Evolutionary conservation across 2,329 filamentous ascomycete species (phyloP).

Genomic region (Diatrype stigma): DNA sequence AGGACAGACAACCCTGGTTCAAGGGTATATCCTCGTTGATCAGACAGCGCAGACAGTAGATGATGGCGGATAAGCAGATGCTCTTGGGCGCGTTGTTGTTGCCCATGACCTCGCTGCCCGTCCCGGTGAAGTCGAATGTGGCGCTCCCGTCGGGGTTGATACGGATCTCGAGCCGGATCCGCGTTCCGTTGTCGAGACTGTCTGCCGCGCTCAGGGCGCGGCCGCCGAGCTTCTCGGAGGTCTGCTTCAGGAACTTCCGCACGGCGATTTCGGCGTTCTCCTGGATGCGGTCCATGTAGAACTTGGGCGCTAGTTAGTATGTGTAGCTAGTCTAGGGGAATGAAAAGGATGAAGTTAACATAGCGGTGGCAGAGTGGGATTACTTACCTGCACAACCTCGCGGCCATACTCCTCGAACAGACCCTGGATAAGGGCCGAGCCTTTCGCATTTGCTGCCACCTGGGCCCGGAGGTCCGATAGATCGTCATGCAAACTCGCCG

Average conservation of each 20-base stretch:
- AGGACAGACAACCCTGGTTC: slow-evolving; percentile 64
- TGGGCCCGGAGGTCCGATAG: slow-evolving; percentile 40
- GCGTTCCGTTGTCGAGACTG: slow-evolving; percentile 63
- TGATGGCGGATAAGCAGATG: slow-evolving; percentile 25
- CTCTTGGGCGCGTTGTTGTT: slow-evolving; percentile 25
- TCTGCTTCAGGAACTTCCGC: slow-evolving; percentile 21
- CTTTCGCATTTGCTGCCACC: slow-evolving; percentile 37
- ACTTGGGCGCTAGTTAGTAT: slow-evolving; percentile 4
- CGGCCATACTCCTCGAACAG: slow-evolving; percentile 30
- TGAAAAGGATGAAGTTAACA: too few relatives aligned
- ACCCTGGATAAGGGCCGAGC: slow-evolving; percentile 25
- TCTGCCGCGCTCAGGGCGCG: slow-evolving; percentile 61
- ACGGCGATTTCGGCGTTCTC: slow-evolving; percentile 35
- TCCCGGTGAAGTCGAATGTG: slow-evolving; percentile 44
- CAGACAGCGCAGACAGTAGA: slow-evolving; percentile 47
- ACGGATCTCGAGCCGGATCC: slow-evolving; percentile 20
- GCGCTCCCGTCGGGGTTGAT: slow-evolving; percentile 68
- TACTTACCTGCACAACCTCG: slow-evolving; percentile 25
- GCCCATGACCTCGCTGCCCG: slow-evolving; percentile 51
- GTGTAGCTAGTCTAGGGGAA: too few relatives aligned
- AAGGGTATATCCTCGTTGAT: slow-evolving; percentile 70
- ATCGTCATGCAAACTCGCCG: slow-evolving; percentile 35
- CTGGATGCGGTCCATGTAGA: slow-evolving; percentile 38
- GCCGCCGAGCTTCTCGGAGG: slow-evolving; percentile 40
- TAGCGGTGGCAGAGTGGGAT: too few relatives aligned